Percentiles rank a stretch among this genome's conserved stretches.
Evolutionary conservation across 1,139 yeast genomes (phyloP).

Genomic region (Candida freyschussii): DNA sequence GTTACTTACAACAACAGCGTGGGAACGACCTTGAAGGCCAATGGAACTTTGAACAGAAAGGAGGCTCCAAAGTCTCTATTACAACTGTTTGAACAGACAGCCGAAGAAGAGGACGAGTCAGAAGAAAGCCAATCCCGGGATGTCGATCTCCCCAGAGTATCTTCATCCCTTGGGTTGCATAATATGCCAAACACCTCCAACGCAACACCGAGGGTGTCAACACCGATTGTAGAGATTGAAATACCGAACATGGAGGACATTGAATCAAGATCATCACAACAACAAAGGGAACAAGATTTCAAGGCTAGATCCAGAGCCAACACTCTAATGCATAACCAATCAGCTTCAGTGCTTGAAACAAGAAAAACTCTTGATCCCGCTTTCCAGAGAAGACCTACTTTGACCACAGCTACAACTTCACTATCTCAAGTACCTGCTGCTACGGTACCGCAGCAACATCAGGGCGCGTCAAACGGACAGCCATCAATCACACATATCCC

Average conservation of each 20-base stretch:
- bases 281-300: conserved; percentile 23
- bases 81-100: conserved; percentile 57
- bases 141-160: conserved; percentile 21
- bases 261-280: conserved; percentile 15
- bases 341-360: conserved; percentile 44
- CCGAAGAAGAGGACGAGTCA: conserved; percentile 26
- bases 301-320: conserved; percentile 44
- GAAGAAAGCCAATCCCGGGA: conserved; percentile 11
- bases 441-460: conserved; percentile 4
- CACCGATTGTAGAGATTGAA: conserved; percentile 51
- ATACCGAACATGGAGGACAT: conserved; percentile 45
- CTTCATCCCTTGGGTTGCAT: conserved; percentile 39
- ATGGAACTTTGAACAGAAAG: conserved; percentile 28
- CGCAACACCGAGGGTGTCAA: conserved; percentile 26
- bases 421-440: neutral
- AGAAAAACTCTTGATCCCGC: conserved; percentile 25
- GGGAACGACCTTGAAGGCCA: conserved; percentile 26
- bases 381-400: conserved; percentile 24
- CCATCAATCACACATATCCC: conserved; percentile 6
- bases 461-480: too few relatives aligned
- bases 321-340: conserved; percentile 44
- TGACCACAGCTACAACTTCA: conserved; percentile 10
- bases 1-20: conserved; percentile 24
- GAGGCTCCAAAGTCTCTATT: conserved; percentile 71
- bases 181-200: conserved; percentile 31